Evolutionary conservation across 2,329 filamentous ascomycete genomes (phyloP), one percentile per base, ranked within the genome.

Genomic region (Xylaria sp.): DNA sequence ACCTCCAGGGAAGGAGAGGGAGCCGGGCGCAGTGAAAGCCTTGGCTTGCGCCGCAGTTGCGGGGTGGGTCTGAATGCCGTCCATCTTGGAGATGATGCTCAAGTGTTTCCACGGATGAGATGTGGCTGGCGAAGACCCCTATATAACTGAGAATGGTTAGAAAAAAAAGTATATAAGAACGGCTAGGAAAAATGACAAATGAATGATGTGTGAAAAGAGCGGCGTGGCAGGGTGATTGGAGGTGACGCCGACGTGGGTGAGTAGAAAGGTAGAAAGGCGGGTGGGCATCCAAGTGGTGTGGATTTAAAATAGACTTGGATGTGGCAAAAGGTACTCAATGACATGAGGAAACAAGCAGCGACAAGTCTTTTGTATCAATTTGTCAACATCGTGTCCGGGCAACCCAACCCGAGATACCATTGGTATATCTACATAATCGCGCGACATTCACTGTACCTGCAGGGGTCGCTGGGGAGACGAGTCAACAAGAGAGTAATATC

Each of bases 1-100:
- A 60, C 88, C 91, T 70, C 90, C 89, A 48, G 93, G 92, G 75
- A 95, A 97, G 57, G 92, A 96, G 65, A 97, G 82, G 66, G 92
- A 96, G 62, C 91, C 90, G 52, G 92, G 90, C 56, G 91, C 92
- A 68, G 92, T 96, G 77, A 97, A 96, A 71, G 90, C 91, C 82
- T 94, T 94, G 62, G 94, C 94, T 84, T 97, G 92, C 64, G 88
- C 85, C 68, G 93, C 92, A 72, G 87, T 97, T 63, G 89, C 84
- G 44, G 94, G 94, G 72, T 97, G 94, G 65, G 93, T 68, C 37
- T 67, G 66, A 21, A 69, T 64, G 9, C 60, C 60, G 2, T 70
- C 67, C 67, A 70, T 70, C 22, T 58, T 66, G 63, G 49, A 57
- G 55, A 43, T 46, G 40, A 45, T 39, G 44, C 44, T 44, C 24